Evolutionary conservation across 768 basidiomycete genomes (phyloP), one percentile per base, ranked within the genome.

Genomic region (Rhizopogon vinicolor): DNA sequence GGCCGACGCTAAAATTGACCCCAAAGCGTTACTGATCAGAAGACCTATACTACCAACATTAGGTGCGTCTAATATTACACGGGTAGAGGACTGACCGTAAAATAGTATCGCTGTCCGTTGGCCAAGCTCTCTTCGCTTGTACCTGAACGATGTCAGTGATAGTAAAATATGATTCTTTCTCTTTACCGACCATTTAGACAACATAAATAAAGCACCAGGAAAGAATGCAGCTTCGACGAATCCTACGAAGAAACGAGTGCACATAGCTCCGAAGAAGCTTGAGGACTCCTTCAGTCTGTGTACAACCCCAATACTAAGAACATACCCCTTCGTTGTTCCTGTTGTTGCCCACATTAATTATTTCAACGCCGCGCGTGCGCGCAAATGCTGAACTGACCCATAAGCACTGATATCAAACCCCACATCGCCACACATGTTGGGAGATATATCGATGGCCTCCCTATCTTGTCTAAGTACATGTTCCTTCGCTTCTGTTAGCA

Each of bases 1-100:
- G 2, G 82, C 85, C 29, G 88, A 87, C 8, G 90, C 89, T 51
- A 93, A 80, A 10, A 93, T 72, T 2, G 88, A 78, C 4, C 91
- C 90, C 64, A 92, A 91, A 0, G 89, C 90, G 74, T 92, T 93
- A 53, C 83, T 84, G 52, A 91, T 83, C 29, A 93, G 74, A 62
- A 78, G 83, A 18, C 90, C 52, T 43, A 37, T 37, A 25, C 33
- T 10, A 37, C 46, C 9, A 19, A 49, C 14, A 35, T 49, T 49
- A 14, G 19, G 18, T 37, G 19, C 19, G 22, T 37, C 35, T 14
- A 49, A 25, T 25, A 14, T 16, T 16, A 16, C 14, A 25, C 9
- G 3, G 35, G 3, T 5, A 37, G 33, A 18, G 16, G 13, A 49
- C 44, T 49, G 13, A 45, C 44, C 90, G 57, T 87, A 89, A 40